These are phyloP conservation scores for Sugiyamaella paludigena DNA, from an alignment of 1,139 yeast genomes.

Conservation along the genomic window DNA sequence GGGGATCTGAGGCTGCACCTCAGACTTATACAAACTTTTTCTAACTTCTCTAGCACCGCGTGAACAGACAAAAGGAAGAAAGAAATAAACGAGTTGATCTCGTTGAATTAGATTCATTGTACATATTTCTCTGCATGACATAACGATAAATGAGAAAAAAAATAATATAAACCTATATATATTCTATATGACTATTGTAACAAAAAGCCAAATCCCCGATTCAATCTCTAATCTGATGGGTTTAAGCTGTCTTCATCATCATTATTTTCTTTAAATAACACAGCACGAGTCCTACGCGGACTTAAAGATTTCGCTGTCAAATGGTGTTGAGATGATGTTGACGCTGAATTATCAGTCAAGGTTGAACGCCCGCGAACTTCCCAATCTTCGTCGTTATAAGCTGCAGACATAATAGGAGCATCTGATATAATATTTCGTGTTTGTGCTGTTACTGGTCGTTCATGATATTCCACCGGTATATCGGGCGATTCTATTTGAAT, in stretches of 20 bases:
- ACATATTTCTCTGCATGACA: conserved; percentile 6
- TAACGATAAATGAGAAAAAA: neutral
- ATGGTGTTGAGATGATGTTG: conserved; percentile 14
- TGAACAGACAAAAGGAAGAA: conserved; percentile 20
- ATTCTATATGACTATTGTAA: neutral
- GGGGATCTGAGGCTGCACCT: no score
- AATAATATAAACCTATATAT: no score
- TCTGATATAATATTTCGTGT: conserved; percentile 3
- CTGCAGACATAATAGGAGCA: neutral
- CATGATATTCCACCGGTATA: no score
- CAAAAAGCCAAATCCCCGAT: neutral
- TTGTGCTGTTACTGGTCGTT: no score
- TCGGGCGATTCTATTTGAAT: conserved; percentile 1
- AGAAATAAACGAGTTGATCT: conserved; percentile 12
- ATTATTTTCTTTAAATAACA: neutral
- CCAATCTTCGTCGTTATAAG: conserved; percentile 1
- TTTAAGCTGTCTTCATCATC: neutral
- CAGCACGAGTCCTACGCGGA: conserved; percentile 10
- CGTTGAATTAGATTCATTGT: neutral
- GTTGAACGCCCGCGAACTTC: neutral
- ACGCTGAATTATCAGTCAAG: conserved; percentile 3
- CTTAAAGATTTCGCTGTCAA: conserved; percentile 18
- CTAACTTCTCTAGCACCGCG: conserved; percentile 12
- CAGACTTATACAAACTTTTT: no score
- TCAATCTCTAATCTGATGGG: no score